A percentile compares a stretch with the other conserved stretches of the same genome.
These are phyloP conservation scores for Hysterangium stoloniferum DNA, from an alignment of 768 basidiomycete genomes.

Conservation along the genomic window DNA sequence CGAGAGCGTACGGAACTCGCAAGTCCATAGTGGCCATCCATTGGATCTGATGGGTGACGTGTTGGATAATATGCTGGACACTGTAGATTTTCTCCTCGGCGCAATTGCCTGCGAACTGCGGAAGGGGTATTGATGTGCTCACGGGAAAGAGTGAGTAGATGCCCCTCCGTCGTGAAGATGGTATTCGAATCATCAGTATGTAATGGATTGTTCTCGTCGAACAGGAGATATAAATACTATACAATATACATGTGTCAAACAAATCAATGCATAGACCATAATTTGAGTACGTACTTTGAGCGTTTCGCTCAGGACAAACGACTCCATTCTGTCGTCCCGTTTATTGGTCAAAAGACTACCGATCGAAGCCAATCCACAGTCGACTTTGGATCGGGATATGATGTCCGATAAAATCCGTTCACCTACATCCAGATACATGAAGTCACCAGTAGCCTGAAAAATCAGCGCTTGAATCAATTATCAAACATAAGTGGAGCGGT, in stretches of 20 bases:
- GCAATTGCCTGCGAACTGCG: constrained; percentile 48
- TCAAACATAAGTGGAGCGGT: background rate
- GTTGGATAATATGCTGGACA: constrained; percentile 62
- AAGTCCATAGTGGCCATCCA: constrained; percentile 38
- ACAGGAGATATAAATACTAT: constrained; percentile 89
- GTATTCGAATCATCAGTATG: constrained; percentile 76
- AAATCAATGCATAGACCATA: background rate
- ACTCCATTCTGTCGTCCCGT: constrained; percentile 94
- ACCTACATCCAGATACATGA: constrained; percentile 88
- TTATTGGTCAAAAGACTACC: constrained; percentile 69
- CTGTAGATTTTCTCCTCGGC: constrained; percentile 57
- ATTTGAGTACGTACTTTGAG: constrained; percentile 53
- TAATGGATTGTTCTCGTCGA: constrained; percentile 76
- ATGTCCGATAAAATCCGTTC: constrained; percentile 79
- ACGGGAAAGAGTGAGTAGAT: constrained; percentile 62
- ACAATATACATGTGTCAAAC: constrained; percentile 1
- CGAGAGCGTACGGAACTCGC: constrained; percentile 63
- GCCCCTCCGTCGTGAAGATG: constrained; percentile 95
- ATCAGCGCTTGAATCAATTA: background rate
- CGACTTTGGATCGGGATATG: constrained; percentile 62
- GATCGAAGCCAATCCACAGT: constrained; percentile 82
- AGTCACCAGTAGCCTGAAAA: constrained; percentile 79
- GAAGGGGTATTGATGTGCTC: constrained; percentile 50
- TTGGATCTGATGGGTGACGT: constrained; percentile 18
- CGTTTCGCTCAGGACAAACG: constrained; percentile 89